These are phyloP conservation scores for Nigrospora oryzae DNA, from an alignment of 2,329 filamentous ascomycete species.

Conservation along the genomic window DNA sequence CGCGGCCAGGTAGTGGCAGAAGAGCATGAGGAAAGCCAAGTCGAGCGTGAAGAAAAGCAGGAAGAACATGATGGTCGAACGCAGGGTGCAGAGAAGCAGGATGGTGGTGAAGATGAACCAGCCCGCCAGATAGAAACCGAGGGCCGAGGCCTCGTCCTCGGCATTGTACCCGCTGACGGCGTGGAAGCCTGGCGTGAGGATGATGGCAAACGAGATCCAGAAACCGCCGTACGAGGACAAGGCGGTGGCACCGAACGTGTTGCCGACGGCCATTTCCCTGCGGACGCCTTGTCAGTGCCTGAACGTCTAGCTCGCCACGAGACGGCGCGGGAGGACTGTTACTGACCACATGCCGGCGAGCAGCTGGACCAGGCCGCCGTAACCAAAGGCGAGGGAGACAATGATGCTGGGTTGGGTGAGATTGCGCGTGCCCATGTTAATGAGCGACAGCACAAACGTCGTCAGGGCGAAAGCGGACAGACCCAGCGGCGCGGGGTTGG, in stretches of 20 bases:
- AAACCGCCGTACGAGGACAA: conserved; percentile 77
- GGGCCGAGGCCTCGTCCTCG: conserved; percentile 43
- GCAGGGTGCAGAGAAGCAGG: conserved; percentile 64
- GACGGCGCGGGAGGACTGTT: no score
- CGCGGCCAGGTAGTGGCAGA: conserved; percentile 49
- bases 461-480: conserved; percentile 74
- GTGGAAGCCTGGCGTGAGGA: conserved; percentile 60
- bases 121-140: conserved; percentile 68
- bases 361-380: conserved; percentile 72
- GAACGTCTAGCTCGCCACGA: no score
- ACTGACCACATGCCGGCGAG: conserved; percentile 80
- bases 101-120: conserved; percentile 84
- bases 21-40: conserved; percentile 65
- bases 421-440: conserved; percentile 61
- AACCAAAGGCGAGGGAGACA: conserved; percentile 61
- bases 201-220: conserved; percentile 70
- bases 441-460: conserved; percentile 67
- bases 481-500: conserved; percentile 71
- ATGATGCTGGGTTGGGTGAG: conserved; percentile 57
- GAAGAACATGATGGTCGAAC: conserved; percentile 73
- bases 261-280: conserved; percentile 82
- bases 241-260: conserved; percentile 78
- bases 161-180: conserved; percentile 40
- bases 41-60: conserved; percentile 70
- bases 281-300: no score